phyloP scores from a whole-genome alignment of 2,329 filamentous ascomycete genomes.

The Ophiocordyceps unilateralis region DNA sequence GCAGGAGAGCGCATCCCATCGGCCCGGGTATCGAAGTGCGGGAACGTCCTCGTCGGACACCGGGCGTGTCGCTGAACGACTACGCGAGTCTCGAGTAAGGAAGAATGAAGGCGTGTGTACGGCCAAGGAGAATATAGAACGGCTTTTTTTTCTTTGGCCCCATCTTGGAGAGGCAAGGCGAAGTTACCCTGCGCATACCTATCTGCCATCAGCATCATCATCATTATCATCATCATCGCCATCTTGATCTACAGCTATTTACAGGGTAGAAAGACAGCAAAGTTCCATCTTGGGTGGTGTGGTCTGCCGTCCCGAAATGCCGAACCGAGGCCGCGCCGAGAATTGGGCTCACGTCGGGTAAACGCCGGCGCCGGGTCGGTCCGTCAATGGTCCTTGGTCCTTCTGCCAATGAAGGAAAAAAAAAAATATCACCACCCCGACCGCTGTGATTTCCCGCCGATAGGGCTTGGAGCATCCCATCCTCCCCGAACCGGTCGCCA shows the following conservation, averaged over 20 bases:
- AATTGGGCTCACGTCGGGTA: background rate
- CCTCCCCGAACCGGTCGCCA: constrained; percentile 11
- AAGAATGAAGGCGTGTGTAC: background rate
- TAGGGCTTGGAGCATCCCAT: constrained; percentile 1
- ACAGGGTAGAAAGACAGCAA: background rate
- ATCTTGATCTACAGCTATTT: background rate
- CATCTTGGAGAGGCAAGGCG: background rate
- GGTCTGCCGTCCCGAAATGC: too few species aligned
- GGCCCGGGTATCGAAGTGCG: constrained; percentile 73
- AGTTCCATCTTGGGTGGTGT: too few species aligned
- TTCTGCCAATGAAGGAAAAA: background rate
- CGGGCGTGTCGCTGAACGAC: constrained; percentile 42
- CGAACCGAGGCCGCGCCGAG: background rate
- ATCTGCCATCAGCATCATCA: background rate
- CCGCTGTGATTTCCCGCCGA: background rate
- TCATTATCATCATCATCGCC: background rate
- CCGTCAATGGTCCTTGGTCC: too few species aligned
- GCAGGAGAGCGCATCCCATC: constrained; percentile 48
- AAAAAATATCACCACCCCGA: constrained; percentile 2
- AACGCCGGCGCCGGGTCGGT: background rate
- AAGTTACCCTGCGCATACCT: background rate
- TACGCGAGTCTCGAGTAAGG: constrained; percentile 52
- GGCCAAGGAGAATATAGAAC: background rate
- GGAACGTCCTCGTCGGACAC: constrained; percentile 39
- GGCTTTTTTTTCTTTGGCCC: background rate